Base-by-base conservation (phyloP, 768 basidiomycete genomes). In the Phallus indusiatus region DNA sequence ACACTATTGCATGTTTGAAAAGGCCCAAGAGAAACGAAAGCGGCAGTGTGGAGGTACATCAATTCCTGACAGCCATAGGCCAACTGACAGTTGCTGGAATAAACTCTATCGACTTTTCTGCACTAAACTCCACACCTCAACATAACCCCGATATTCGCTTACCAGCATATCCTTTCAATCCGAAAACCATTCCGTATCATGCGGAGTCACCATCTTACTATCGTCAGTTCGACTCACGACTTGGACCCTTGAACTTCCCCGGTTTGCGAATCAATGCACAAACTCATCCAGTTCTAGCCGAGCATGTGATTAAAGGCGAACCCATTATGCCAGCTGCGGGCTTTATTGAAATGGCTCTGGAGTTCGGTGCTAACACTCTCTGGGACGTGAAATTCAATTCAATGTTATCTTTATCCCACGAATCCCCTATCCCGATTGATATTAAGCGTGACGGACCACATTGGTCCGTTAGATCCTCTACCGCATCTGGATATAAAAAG, bases 241-340 rank as follows among this genome's bases (percentile, higher is more conserved):
- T 66, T 33, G 73, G 76, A 0, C 75, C 76, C 1, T 63, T 78
- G 9, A 73, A 76, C 49, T 64, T 71, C 42, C 17, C 65, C 0
- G 67, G 69, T 46, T 69, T 77, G 50, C 69, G 69, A 11, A 60
- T 79, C 34, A 78, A 71, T 60, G 54, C 60, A 9, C 56, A 56
- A 21, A 61, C 60, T 5, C 60, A 61, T 48, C 60, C 60, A 17
- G 55, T 56, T 11, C 36, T 61, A 22, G 60, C 60, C 14, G 28
- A 61, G 22, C 60, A 61, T 36, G 51, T 61, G 12, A 57, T 61
- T 22, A 55, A 61, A 49, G 60, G 60, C 9, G 60, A 61, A 35
- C 60, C 60, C n/a, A 61, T 61, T 33, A 61, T 61, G 60, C 60
- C 60, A 7, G 60, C 60, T 5, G 55, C 60, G 33, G 60, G 60